These are phyloP conservation scores for Pichia kluyveri DNA, from an alignment of 805 yeast genomes.

Conservation along the genomic window DNA sequence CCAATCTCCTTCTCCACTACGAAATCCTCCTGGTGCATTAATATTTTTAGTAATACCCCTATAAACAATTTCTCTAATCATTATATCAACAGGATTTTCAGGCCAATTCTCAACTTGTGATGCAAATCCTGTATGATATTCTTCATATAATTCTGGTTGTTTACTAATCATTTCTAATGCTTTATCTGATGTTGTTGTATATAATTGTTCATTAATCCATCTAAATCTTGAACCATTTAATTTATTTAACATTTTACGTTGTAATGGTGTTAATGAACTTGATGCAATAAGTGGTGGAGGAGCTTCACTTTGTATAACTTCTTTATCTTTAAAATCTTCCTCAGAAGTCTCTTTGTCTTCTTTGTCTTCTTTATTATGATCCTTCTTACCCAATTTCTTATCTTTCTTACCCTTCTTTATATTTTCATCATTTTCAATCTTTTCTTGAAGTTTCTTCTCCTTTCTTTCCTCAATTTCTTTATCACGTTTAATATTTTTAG, in stretches of 20 bases:
- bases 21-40: conserved; percentile 89
- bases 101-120: conserved; percentile 98
- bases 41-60: conserved; percentile 53
- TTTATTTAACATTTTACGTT: conserved; percentile 92
- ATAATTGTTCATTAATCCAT: conserved; percentile 97
- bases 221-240: conserved; percentile 91
- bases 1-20: conserved; percentile 46
- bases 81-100: conserved; percentile 92
- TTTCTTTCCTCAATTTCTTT: conserved; percentile 5
- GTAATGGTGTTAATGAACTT: conserved; percentile 67
- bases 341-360: conserved; percentile 3
- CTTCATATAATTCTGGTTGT: conserved; percentile 86
- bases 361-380: conserved; percentile 1
- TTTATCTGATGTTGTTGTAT: conserved; percentile 70
- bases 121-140: conserved; percentile 91
- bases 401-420: not conserved
- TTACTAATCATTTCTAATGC: conserved; percentile 66
- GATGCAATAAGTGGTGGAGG: conserved; percentile 12
- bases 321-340: conserved; percentile 1
- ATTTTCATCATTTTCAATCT: conserved; percentile 6
- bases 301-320: conserved; percentile 5
- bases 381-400: not conserved
- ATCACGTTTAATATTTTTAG: conserved; percentile 6
- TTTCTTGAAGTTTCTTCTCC: conserved; percentile 9
- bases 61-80: conserved; percentile 59